Percentiles rank a stretch among this genome's conserved stretches.
Evolutionary conservation across 2,329 filamentous ascomycete genomes (phyloP).

Genomic region (Bipolaris victoriae): DNA sequence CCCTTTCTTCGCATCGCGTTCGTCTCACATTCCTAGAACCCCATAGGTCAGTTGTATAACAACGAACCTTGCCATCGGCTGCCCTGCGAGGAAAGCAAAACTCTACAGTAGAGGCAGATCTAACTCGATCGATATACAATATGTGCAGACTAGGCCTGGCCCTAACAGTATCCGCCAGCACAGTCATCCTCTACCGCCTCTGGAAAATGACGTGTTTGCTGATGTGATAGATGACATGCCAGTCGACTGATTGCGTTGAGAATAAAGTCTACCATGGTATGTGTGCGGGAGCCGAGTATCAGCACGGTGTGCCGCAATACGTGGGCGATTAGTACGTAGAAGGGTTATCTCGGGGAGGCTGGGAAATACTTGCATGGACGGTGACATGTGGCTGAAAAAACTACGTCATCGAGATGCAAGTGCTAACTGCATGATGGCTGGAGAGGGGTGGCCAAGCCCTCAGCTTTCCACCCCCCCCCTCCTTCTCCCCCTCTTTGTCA

Average conservation of each 20-base stretch:
- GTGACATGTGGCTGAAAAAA: not conserved
- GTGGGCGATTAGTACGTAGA: not conserved
- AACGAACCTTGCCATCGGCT: not conserved
- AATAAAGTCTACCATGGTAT: constrained; percentile 1
- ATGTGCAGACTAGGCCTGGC: not conserved
- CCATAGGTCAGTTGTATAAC: not conserved
- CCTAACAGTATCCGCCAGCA: not conserved
- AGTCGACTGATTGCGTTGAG: not conserved
- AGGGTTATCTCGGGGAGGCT: not conserved
- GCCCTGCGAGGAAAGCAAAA: not conserved
- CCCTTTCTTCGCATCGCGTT: not conserved
- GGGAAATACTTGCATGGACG: not conserved
- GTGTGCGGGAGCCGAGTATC: not conserved
- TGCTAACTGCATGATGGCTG: not conserved
- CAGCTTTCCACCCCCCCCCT: not conserved
- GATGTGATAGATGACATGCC: not conserved
- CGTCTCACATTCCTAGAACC: not conserved
- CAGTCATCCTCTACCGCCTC: not conserved
- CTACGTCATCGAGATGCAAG: not conserved
- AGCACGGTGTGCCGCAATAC: not conserved
- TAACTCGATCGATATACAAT: not conserved
- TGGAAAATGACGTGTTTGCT: not conserved
- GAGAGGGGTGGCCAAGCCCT: not conserved
- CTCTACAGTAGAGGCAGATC: not conserved
- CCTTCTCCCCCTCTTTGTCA: not conserved